phyloP scores from a whole-genome alignment of 1,284 basidiomycete species.

The Dichomitus squalens region DNA sequence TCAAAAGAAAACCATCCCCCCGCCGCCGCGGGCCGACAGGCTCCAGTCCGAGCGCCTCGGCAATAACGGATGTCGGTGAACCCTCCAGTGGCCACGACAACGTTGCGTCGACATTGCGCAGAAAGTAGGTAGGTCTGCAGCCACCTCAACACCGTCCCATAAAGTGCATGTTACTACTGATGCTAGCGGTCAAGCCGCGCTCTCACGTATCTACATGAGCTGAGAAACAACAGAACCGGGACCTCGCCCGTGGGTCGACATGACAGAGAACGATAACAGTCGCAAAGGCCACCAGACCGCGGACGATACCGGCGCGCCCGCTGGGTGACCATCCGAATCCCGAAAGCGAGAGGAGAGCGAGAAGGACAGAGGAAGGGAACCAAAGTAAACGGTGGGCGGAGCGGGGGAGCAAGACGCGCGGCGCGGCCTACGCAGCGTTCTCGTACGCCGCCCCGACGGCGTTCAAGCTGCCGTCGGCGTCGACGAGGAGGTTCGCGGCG shows the following conservation, averaged over 20 bases:
- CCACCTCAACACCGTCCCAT: too few species aligned
- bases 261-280: background rate
- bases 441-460: slow-evolving; percentile 20
- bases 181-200: background rate
- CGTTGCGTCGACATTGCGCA: too few species aligned
- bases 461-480: slow-evolving; percentile 22
- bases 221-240: background rate
- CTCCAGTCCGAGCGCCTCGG: too few species aligned
- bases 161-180: background rate
- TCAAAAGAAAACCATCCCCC: too few species aligned
- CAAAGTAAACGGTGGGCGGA: background rate
- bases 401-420: background rate
- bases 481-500: slow-evolving; percentile 30
- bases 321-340: background rate
- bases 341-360: background rate
- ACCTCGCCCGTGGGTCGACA: background rate
- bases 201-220: background rate
- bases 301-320: slow-evolving; percentile 1
- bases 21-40: too few species aligned
- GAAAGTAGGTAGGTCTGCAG: too few species aligned
- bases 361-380: background rate
- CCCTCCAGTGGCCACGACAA: too few species aligned
- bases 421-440: slow-evolving; percentile 1
- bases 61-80: too few species aligned
- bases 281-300: background rate